These are phyloP conservation scores for Atkinsonella hypoxylon DNA, from an alignment of 2,329 filamentous ascomycete genomes.

Conservation along the genomic window DNA sequence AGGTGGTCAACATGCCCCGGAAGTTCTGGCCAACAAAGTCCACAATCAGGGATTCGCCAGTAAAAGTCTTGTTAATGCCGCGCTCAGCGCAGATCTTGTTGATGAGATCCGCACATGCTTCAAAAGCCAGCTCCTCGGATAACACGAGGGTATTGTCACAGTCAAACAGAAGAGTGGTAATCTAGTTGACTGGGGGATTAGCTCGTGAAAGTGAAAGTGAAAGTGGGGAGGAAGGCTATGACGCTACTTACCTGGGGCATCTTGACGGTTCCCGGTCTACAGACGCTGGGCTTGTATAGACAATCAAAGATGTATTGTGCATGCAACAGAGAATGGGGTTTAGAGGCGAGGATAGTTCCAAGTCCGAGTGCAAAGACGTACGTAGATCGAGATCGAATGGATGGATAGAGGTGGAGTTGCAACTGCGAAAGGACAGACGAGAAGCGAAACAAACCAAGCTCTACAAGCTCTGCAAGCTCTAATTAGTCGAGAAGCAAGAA, in stretches of 20 bases:
- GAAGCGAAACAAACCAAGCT: not conserved
- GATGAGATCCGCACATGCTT: conserved; percentile 79
- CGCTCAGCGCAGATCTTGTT: conserved; percentile 69
- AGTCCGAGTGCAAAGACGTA: not conserved
- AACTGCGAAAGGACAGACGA: not conserved
- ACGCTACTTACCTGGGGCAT: conserved; percentile 5
- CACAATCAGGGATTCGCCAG: conserved; percentile 62
- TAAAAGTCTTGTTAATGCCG: conserved; percentile 56
- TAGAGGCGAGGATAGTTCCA: not conserved
- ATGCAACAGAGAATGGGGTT: not conserved
- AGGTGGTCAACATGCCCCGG: conserved; percentile 73
- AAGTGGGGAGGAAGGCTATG: not conserved
- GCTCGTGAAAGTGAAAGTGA: not conserved
- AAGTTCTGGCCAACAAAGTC: conserved; percentile 94
- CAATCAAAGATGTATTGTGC: no score
- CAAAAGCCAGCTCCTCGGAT: conserved; percentile 82
- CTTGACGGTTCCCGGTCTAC: not conserved
- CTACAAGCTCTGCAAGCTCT: not conserved
- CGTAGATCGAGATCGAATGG: not conserved
- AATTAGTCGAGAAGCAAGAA: no score
- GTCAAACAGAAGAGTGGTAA: conserved; percentile 64
- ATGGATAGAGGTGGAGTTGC: not conserved
- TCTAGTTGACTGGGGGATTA: conserved; percentile 20
- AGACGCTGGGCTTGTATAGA: not conserved
- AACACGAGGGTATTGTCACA: conserved; percentile 88